Conservation (phyloP, 2,329 filamentous ascomycete species). For the Apiospora hydei region DNA sequence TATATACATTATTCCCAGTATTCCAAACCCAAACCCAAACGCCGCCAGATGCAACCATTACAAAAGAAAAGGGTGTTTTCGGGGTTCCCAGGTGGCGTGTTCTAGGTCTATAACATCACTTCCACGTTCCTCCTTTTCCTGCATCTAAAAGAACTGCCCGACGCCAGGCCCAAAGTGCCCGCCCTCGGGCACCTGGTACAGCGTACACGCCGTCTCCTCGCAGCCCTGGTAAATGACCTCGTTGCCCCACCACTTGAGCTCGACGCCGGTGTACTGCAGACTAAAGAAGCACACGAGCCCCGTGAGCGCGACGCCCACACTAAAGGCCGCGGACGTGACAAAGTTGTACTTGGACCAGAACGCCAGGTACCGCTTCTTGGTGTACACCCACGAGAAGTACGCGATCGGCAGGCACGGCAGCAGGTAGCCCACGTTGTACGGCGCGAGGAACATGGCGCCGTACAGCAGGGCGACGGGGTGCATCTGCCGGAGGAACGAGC, state of each 20-base stretch:
- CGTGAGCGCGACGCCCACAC: constrained; percentile 47
- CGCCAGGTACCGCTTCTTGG: constrained; percentile 40
- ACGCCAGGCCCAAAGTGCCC: constrained; percentile 41
- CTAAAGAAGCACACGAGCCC: constrained; percentile 39
- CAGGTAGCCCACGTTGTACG: constrained; percentile 38
- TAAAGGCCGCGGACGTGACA: constrained; percentile 43
- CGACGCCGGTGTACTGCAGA: constrained; percentile 34
- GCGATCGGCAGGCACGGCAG: constrained; percentile 51
- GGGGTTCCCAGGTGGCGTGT: background rate
- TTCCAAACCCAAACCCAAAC: background rate
- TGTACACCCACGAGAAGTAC: constrained; percentile 39
- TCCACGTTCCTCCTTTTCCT: background rate
- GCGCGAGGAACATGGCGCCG: constrained; percentile 42
- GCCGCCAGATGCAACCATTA: background rate
- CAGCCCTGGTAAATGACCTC: constrained; percentile 45
- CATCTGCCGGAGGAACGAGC: constrained; percentile 36
- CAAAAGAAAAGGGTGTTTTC: background rate
- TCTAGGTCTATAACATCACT: background rate
- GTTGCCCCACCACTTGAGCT: constrained; percentile 57
- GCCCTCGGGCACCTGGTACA: constrained; percentile 40
- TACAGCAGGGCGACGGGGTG: constrained; percentile 40
- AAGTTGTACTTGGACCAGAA: constrained; percentile 44
- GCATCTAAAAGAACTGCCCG: constrained; percentile 6
- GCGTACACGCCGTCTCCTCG: constrained; percentile 40
- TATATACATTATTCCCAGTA: background rate